Base-by-base conservation (phyloP, 1,284 basidiomycete genomes). In the Pseudozyma sp. region DNA sequence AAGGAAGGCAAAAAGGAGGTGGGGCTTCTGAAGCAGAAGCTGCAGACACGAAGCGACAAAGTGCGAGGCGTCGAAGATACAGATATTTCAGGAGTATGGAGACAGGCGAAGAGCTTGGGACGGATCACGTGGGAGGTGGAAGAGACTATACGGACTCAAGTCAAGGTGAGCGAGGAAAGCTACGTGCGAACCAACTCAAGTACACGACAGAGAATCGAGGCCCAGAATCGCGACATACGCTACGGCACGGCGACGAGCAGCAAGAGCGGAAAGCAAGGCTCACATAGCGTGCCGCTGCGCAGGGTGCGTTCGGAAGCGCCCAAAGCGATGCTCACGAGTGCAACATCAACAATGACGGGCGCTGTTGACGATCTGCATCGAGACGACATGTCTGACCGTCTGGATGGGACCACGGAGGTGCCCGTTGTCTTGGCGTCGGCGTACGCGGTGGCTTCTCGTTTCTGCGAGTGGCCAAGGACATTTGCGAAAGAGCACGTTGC, bases 31-130 rank as follows among this genome's bases (percentile, higher is more conserved):
- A 64, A 61, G 42, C 40, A 30, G n/a, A 40, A 39, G 9, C 33
- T 73, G 37, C 39, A 42, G 19, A 43, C 51, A n/a, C 50, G 48
- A 48, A 39, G 47, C 11, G 49, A 56, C 16, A 60, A 51, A 50
- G 35, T 62, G n/a, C 53, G 61, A 16, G 50, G 54, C 2, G 52
- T 39, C 9, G 70, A 73, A 31, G 70, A 73, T 34, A 60, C 24
- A 17, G 65, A 61, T 35, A 46, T 73, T 10, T 68, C 70, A 33
- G 16, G 45, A 10, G 30, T 54, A 0, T 73, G 70, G 70, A 68
- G 19, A 30, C 24, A 64, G 34, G 59, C 69, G 7, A n/a, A 44
- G 29, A 19, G 34, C 7, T 29, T 47, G 29, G 40, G 48, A 3
- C 35, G 56, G 17, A 29, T 68, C 14, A 10, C 34, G 8, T 10